phyloP scores from a whole-genome alignment of 1,284 basidiomycete genomes.

The Naganishia sp. region DNA sequence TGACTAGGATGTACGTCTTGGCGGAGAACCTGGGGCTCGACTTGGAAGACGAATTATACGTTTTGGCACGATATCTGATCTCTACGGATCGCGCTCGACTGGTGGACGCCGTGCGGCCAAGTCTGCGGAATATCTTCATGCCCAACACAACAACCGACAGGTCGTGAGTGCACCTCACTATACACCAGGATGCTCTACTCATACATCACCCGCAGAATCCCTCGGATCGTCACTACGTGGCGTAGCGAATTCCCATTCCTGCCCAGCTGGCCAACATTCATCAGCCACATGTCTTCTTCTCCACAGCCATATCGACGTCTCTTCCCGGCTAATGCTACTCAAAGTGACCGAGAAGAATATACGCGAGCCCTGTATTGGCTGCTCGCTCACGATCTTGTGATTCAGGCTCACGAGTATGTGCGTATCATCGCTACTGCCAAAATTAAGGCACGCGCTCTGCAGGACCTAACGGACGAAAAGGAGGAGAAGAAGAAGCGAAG shows the following conservation, averaged over 20 bases:
- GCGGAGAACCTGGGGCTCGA: slow-evolving; percentile 82
- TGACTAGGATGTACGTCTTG: slow-evolving; percentile 74
- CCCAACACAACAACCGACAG: slow-evolving; percentile 67
- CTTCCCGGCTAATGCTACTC: slow-evolving; percentile 39
- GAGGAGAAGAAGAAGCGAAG: slow-evolving; percentile 14
- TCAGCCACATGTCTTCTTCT: slow-evolving; percentile 69
- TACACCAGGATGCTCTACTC: no score
- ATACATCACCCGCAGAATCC: slow-evolving; percentile 14
- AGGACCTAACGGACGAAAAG: slow-evolving; percentile 28
- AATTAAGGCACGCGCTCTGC: slow-evolving; percentile 64
- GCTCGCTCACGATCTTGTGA: slow-evolving; percentile 78
- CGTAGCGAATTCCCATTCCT: slow-evolving; percentile 62
- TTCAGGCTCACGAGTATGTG: slow-evolving; percentile 81
- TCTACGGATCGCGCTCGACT: slow-evolving; percentile 86
- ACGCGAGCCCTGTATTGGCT: slow-evolving; percentile 89
- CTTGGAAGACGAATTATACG: slow-evolving; percentile 79
- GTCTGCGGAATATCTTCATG: slow-evolving; percentile 79
- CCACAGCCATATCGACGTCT: slow-evolving; percentile 63
- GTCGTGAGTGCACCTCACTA: slow-evolving; percentile 59
- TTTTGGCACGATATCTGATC: slow-evolving; percentile 84
- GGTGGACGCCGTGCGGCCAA: slow-evolving; percentile 78
- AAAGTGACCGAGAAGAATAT: slow-evolving; percentile 62
- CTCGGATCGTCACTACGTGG: slow-evolving; percentile 28
- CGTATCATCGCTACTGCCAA: slow-evolving; percentile 76
- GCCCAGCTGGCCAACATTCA: slow-evolving; percentile 70